These are phyloP conservation scores for Colletotrichum neosansevieriae DNA, from an alignment of 2,329 filamentous ascomycete genomes.

Conservation along the genomic window DNA sequence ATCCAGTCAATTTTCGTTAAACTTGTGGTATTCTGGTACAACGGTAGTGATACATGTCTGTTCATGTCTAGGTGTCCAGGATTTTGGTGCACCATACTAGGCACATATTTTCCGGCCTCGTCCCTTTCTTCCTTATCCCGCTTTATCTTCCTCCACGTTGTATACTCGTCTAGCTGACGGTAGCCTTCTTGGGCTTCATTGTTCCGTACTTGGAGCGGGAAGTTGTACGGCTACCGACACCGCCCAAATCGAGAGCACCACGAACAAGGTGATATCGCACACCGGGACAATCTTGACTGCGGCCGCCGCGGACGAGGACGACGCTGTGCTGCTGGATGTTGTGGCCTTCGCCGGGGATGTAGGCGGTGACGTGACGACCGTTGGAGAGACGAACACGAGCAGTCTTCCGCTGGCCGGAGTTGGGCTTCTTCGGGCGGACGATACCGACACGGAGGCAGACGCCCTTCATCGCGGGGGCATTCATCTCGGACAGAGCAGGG, in stretches of 20 bases:
- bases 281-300: constrained; percentile 97
- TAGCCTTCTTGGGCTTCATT: constrained; percentile 94
- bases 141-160: background rate
- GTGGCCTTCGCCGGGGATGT: constrained; percentile 97
- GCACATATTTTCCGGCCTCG: background rate
- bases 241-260: constrained; percentile 92
- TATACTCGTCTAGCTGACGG: constrained; percentile 56
- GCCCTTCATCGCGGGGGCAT: constrained; percentile 88
- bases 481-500: constrained; percentile 78
- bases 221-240: constrained; percentile 85
- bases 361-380: constrained; percentile 88
- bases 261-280: constrained; percentile 95
- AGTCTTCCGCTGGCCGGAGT: constrained; percentile 96
- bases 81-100: background rate
- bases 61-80: background rate
- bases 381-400: constrained; percentile 90
- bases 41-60: constrained; percentile 26
- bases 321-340: constrained; percentile 99
- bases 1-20: constrained; percentile 7
- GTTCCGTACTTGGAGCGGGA: constrained; percentile 97
- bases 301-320: constrained; percentile 92
- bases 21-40: constrained; percentile 29
- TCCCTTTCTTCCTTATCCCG: background rate
- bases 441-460: constrained; percentile 95
- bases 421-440: constrained; percentile 97